These are phyloP conservation scores for Xerocomus minutiporus DNA, from an alignment of 1,284 basidiomycete genomes.

Conservation along the genomic window DNA sequence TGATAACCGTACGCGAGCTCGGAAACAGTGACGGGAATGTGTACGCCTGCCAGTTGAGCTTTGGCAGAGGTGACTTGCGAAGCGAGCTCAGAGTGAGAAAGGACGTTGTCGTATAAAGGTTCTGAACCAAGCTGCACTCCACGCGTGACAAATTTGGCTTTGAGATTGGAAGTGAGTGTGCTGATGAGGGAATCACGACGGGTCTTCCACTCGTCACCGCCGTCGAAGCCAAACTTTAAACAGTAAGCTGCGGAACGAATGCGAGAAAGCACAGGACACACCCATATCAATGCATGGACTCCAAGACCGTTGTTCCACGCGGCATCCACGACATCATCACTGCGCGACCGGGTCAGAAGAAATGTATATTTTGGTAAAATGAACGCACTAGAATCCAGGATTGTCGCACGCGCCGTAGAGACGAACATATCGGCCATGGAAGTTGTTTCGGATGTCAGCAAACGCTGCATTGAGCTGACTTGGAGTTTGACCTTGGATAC, in stretches of 20 bases:
- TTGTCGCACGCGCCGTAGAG: conserved; percentile 66
- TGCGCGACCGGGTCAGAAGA: conserved; percentile 23
- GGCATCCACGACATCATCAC: conserved; percentile 66
- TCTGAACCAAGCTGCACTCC: conserved; percentile 72
- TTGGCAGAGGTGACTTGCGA: conserved; percentile 51
- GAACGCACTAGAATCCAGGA: conserved; percentile 57
- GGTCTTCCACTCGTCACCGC: conserved; percentile 49
- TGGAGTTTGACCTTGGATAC: conserved; percentile 45
- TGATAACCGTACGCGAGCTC: conserved; percentile 50
- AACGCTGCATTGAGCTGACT: conserved; percentile 55
- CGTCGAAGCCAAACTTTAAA: conserved; percentile 59
- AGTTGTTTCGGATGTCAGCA: conserved; percentile 53
- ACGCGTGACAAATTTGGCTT: conserved; percentile 64
- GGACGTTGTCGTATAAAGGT: conserved; percentile 62
- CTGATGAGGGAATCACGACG: conserved; percentile 52
- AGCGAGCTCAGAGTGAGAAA: conserved; percentile 51
- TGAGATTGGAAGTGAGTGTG: conserved; percentile 58
- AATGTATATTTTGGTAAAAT: background rate
- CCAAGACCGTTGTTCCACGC: conserved; percentile 68
- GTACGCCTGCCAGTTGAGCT: conserved; percentile 45
- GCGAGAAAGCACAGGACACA: conserved; percentile 28
- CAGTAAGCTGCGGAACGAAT: conserved; percentile 3
- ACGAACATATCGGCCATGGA: conserved; percentile 66
- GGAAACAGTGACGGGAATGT: conserved; percentile 64
- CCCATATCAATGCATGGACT: conserved; percentile 73